A percentile compares a stretch with the other conserved stretches of the same genome.
phyloP scores from a whole-genome alignment of 768 basidiomycete genomes.

The Pleurotus pulmonarius region DNA sequence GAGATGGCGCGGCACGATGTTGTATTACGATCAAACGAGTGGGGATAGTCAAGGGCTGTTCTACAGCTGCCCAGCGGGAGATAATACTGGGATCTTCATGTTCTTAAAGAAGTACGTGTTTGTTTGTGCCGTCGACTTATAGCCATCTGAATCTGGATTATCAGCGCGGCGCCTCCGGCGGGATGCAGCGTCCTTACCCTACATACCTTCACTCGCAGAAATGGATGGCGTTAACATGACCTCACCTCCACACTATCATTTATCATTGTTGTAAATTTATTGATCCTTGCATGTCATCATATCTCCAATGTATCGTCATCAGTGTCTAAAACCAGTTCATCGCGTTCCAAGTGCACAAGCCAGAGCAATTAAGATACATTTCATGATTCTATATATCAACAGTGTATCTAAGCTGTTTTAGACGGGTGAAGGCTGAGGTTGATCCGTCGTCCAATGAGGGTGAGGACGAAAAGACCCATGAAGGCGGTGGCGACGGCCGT shows the following conservation, averaged over 20 bases:
- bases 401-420: conserved; percentile 19
- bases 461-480: conserved; percentile 57
- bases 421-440: conserved; percentile 42
- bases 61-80: conserved; percentile 33
- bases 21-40: conserved; percentile 44
- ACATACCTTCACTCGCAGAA: conserved; percentile 26
- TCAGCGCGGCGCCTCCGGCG: conserved; percentile 30
- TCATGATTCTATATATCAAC: neutral
- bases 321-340: too few species aligned
- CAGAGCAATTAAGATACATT: neutral
- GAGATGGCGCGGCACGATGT: conserved; percentile 54
- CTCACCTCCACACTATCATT: neutral
- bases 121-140: neutral
- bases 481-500: conserved; percentile 71
- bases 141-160: neutral
- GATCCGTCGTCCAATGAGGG: conserved; percentile 39
- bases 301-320: too few species aligned
- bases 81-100: conserved; percentile 45
- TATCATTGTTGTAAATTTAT: too few species aligned
- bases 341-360: too few species aligned
- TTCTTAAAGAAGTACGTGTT: conserved; percentile 40
- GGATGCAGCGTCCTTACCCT: conserved; percentile 33
- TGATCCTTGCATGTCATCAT: too few species aligned
- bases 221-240: conserved; percentile 2
- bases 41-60: conserved; percentile 41